phyloP scores from a whole-genome alignment of 2,329 filamentous ascomycete genomes.

The Samsoniella hepiali region DNA sequence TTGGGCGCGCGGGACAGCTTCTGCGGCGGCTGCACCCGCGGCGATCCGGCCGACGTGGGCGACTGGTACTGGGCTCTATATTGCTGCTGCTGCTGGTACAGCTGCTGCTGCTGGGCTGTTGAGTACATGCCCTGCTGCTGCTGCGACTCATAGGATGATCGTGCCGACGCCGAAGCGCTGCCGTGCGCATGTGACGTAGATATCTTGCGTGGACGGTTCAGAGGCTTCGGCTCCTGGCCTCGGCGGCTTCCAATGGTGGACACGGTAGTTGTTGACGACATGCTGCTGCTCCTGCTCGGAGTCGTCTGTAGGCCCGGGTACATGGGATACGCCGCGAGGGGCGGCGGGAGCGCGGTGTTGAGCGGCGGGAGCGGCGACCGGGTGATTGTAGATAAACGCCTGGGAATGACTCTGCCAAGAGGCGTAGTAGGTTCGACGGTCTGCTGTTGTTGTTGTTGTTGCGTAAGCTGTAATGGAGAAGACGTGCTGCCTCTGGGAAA shows the following conservation, averaged over 20 bases:
- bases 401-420: slow-evolving; percentile 2
- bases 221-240: slow-evolving; percentile 23
- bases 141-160: neutral
- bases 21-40: slow-evolving; percentile 25
- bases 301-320: slow-evolving; percentile 33
- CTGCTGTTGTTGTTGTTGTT: no score
- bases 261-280: slow-evolving; percentile 5
- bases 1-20: slow-evolving; percentile 36
- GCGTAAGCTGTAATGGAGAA: slow-evolving; percentile 16
- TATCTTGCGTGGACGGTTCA: slow-evolving; percentile 38
- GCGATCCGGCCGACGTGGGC: neutral
- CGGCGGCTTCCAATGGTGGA: slow-evolving; percentile 21
- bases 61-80: slow-evolving; percentile 9
- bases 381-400: neutral
- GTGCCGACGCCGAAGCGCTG: slow-evolving; percentile 8
- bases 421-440: neutral
- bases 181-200: slow-evolving; percentile 26
- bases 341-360: slow-evolving; percentile 7
- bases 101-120: slow-evolving; percentile 11
- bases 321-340: slow-evolving; percentile 26
- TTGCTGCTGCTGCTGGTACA: slow-evolving; percentile 20
- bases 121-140: slow-evolving; percentile 1
- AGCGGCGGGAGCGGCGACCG: slow-evolving; percentile 3
- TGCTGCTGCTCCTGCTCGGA: neutral
- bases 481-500: neutral